phyloP scores from a whole-genome alignment of 169 alveolate species.

The Plasmodium inui region DNA sequence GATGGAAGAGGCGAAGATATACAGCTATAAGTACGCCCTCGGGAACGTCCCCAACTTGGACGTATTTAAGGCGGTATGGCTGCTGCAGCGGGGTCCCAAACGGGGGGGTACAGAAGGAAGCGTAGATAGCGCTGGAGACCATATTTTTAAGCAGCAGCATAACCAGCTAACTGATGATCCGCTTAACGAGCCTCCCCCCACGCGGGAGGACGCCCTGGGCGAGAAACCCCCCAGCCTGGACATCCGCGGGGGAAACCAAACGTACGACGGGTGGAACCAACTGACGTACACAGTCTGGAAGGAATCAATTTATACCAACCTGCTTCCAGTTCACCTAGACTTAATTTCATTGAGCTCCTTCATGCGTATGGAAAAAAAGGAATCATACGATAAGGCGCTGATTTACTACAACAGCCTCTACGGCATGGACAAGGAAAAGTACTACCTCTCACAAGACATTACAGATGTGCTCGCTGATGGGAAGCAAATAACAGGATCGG shows the following conservation, averaged over 20 bases:
- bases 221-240: not conserved
- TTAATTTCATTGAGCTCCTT: slow-evolving; percentile 48
- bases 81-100: not conserved
- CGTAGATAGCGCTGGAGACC: not conserved
- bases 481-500: slow-evolving; percentile 54
- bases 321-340: slow-evolving; percentile 38
- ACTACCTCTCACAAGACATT: slow-evolving; percentile 36
- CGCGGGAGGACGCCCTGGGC: not conserved
- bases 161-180: not conserved
- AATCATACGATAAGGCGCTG: slow-evolving; percentile 32
- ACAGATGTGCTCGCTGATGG: slow-evolving; percentile 48
- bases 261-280: slow-evolving; percentile 29
- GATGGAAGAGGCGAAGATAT: slow-evolving; percentile 49
- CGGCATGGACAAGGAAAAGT: slow-evolving; percentile 54
- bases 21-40: slow-evolving; percentile 50
- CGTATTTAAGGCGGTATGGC: slow-evolving; percentile 11
- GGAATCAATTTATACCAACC: slow-evolving; percentile 42
- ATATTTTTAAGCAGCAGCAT: not conserved
- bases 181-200: not conserved
- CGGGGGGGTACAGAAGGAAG: not conserved
- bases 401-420: slow-evolving; percentile 32
- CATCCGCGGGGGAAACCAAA: slow-evolving; percentile 27
- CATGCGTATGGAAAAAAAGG: slow-evolving; percentile 42
- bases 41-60: slow-evolving; percentile 22
- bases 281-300: slow-evolving; percentile 44